These are phyloP conservation scores for Punctularia strigosozonata DNA, from an alignment of 768 basidiomycete species.

Conservation along the genomic window DNA sequence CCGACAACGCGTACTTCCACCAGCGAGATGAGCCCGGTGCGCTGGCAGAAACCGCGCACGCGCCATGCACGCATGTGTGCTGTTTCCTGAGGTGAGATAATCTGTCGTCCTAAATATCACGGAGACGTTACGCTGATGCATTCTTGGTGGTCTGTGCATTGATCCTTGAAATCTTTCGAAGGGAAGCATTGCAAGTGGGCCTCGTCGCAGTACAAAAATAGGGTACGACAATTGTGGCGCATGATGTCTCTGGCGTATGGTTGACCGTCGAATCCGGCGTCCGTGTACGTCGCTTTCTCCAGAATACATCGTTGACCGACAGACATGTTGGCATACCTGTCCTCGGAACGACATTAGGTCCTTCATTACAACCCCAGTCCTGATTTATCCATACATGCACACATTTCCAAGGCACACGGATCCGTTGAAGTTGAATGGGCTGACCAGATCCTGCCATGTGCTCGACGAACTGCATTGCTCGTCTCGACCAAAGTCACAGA, in stretches of 20 bases:
- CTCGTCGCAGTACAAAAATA: slow-evolving; percentile 43
- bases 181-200: slow-evolving; percentile 28
- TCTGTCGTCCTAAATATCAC: neutral
- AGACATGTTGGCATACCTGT: slow-evolving; percentile 44
- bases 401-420: slow-evolving; percentile 44
- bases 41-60: neutral
- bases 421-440: slow-evolving; percentile 34
- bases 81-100: slow-evolving; percentile 1
- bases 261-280: slow-evolving; percentile 24
- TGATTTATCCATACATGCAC: slow-evolving; percentile 37
- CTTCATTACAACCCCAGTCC: neutral
- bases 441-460: slow-evolving; percentile 29
- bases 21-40: neutral
- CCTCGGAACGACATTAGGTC: neutral
- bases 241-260: slow-evolving; percentile 38
- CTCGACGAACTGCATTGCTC: slow-evolving; percentile 35
- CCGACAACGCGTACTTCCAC: no score
- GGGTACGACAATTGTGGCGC: slow-evolving; percentile 45
- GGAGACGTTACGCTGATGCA: slow-evolving; percentile 28
- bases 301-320: slow-evolving; percentile 38
- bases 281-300: slow-evolving; percentile 42
- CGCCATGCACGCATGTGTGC: slow-evolving; percentile 18
- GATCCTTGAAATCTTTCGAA: slow-evolving; percentile 26
- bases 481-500: slow-evolving; percentile 54
- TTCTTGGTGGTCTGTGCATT: slow-evolving; percentile 42